These are phyloP conservation scores for Chrysanthemum lavandulifolium DNA, from an alignment of 129 eudicot species.

Conservation along the genomic window DNA sequence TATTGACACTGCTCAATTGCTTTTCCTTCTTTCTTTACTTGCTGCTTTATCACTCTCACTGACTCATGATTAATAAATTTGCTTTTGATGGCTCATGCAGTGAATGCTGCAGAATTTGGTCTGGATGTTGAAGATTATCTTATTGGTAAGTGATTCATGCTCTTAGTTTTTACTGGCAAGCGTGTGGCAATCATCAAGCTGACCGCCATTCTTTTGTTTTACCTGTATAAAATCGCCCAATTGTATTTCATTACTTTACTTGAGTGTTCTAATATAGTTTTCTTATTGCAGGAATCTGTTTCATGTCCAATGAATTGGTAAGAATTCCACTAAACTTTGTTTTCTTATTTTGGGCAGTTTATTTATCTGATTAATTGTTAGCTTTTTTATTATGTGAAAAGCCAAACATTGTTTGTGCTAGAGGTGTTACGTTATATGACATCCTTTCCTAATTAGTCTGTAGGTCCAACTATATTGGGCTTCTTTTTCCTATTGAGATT, in stretches of 20 bases:
- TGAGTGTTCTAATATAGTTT: too few species aligned
- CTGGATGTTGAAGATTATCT: constrained; percentile 96
- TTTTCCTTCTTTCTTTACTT: background rate
- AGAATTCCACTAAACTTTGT: constrained; percentile 22
- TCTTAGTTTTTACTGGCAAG: too few species aligned
- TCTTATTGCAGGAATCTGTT: constrained; percentile 82
- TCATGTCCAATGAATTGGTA: constrained; percentile 96
- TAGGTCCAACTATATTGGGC: background rate
- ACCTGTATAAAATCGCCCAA: background rate
- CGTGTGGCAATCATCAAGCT: background rate
- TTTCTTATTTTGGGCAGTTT: background rate
- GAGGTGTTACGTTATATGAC: background rate
- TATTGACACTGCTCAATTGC: background rate
- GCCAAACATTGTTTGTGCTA: too few species aligned
- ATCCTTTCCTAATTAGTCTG: background rate
- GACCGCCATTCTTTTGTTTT: background rate
- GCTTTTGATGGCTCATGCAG: constrained; percentile 37
- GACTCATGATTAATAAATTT: constrained; percentile 3
- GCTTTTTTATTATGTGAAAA: too few species aligned
- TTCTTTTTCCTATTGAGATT: background rate
- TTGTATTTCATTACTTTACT: constrained; percentile 19
- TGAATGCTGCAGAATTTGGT: constrained; percentile 71
- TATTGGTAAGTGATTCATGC: constrained; percentile 49
- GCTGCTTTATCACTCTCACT: background rate
- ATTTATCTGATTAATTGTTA: too few species aligned